A percentile compares a stretch with the other conserved stretches of the same genome.
phyloP scores from a whole-genome alignment of 306 rosid species.

The Prunus mume region DNA sequence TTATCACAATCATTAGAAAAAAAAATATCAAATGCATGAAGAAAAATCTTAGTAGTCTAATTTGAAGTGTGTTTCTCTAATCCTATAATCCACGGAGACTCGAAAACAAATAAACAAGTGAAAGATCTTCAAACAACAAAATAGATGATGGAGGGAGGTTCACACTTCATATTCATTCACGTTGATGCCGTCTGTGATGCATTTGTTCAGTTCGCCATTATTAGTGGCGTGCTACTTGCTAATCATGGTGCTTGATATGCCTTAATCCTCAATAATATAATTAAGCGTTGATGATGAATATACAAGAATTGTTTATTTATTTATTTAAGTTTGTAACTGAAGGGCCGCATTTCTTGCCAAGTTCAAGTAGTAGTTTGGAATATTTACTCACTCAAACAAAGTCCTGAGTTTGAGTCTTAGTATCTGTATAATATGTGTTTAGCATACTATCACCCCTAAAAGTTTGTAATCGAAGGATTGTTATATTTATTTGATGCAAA shows the following conservation, averaged over 20 bases:
- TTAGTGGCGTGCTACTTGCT: neutral
- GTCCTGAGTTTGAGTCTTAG: accelerated
- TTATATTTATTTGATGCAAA: no score
- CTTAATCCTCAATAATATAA: neutral
- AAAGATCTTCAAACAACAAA: no score
- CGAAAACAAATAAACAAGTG: no score
- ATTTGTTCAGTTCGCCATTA: neutral
- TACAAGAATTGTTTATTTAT: neutral
- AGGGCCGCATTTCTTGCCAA: no score
- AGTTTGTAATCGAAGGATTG: no score
- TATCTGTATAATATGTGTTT: accelerated
- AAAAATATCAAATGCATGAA: neutral
- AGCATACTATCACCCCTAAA: no score
- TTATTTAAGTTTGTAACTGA: no score
- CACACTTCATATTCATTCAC: neutral
- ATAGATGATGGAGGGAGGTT: neutral
- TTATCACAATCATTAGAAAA: slow-evolving; percentile 1
- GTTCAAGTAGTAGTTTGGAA: no score
- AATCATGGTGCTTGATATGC: neutral
- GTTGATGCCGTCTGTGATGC: neutral
- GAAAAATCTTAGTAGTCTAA: no score
- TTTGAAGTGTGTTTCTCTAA: neutral
- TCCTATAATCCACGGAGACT: neutral
- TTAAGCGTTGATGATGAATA: neutral
- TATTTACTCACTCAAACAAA: no score